Percentiles rank a stretch among this genome's conserved stretches.
These are phyloP conservation scores for Pyrenophora tritici-repentis DNA, from an alignment of 2,329 filamentous ascomycete genomes.

Conservation along the genomic window DNA sequence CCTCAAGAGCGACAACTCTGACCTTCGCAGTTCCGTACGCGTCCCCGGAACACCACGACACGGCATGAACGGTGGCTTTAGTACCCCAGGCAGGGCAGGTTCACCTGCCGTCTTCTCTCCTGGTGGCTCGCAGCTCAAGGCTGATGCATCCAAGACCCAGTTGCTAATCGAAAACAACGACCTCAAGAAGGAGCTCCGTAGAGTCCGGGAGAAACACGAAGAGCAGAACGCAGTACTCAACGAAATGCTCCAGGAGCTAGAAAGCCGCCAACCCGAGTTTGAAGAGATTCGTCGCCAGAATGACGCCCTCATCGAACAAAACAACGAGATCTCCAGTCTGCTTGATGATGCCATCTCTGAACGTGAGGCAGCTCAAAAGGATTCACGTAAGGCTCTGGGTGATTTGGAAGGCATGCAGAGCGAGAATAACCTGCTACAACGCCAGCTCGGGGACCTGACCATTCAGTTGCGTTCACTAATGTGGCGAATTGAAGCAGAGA, in stretches of 20 bases:
- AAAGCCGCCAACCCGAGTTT: constrained; percentile 84
- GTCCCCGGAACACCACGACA: constrained; percentile 60
- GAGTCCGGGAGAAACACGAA: constrained; percentile 74
- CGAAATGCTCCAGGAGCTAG: constrained; percentile 81
- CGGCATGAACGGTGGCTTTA: constrained; percentile 54
- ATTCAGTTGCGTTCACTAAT: constrained; percentile 89
- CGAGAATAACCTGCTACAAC: constrained; percentile 78
- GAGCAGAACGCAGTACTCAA: constrained; percentile 79
- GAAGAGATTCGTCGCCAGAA: constrained; percentile 84
- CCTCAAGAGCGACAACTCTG: constrained; percentile 60
- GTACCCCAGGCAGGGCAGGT: constrained; percentile 56
- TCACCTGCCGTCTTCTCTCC: constrained; percentile 61
- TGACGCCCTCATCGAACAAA: constrained; percentile 76
- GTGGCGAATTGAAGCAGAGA: constrained; percentile 80
- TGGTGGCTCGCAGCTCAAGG: constrained; percentile 58
- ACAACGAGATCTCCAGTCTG: constrained; percentile 76
- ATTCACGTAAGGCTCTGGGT: constrained; percentile 77
- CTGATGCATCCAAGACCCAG: constrained; percentile 64
- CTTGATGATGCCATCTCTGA: constrained; percentile 82
- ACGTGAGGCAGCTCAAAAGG: constrained; percentile 77
- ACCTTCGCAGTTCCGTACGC: constrained; percentile 44
- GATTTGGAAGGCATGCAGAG: constrained; percentile 65
- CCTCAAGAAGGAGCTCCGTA: constrained; percentile 72
- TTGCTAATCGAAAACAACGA: constrained; percentile 66
- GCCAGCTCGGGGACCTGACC: constrained; percentile 86